A percentile compares a stretch with the other conserved stretches of the same genome.
These are phyloP conservation scores for Leucocoprinus leucothites DNA, from an alignment of 768 basidiomycete species.

Conservation along the genomic window DNA sequence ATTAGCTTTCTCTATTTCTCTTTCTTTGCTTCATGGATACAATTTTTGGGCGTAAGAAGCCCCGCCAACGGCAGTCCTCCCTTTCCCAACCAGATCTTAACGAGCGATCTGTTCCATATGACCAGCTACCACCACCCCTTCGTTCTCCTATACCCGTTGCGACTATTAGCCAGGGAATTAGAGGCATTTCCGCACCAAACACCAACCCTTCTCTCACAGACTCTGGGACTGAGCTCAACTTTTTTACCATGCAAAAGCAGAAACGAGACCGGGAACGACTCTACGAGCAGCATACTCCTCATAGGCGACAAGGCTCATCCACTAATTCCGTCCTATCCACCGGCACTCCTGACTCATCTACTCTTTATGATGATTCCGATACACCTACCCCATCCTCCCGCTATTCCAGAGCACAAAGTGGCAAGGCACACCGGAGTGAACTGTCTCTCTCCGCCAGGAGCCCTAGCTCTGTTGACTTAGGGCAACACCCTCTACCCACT, in stretches of 20 bases:
- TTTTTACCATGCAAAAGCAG: slow-evolving; percentile 47
- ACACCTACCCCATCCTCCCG: slow-evolving; percentile 26
- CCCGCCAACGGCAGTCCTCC: slow-evolving; percentile 60
- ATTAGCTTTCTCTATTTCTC: slow-evolving; percentile 11
- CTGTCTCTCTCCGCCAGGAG: slow-evolving; percentile 46
- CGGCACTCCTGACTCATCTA: slow-evolving; percentile 47
- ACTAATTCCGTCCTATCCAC: slow-evolving; percentile 43
- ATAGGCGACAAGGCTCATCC: slow-evolving; percentile 46
- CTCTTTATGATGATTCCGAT: slow-evolving; percentile 50
- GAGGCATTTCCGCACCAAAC: slow-evolving; percentile 77
- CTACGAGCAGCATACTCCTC: slow-evolving; percentile 36
- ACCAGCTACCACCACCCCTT: slow-evolving; percentile 54
- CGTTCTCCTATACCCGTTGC: slow-evolving; percentile 59
- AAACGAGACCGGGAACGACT: slow-evolving; percentile 53
- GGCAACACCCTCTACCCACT: slow-evolving; percentile 31
- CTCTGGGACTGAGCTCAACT: slow-evolving; percentile 70
- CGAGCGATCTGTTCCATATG: slow-evolving; percentile 71
- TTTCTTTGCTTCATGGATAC: slow-evolving; percentile 47
- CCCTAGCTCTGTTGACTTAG: slow-evolving; percentile 53
- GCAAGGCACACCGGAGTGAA: slow-evolving; percentile 52
- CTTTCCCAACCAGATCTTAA: slow-evolving; percentile 57
- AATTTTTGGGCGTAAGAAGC: slow-evolving; percentile 64
- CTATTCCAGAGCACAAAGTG: slow-evolving; percentile 30
- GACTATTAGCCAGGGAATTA: slow-evolving; percentile 53
- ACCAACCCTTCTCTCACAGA: slow-evolving; percentile 78